phyloP scores from a whole-genome alignment of 2,329 filamentous ascomycete genomes.

The Zymoseptoria crescenta region DNA sequence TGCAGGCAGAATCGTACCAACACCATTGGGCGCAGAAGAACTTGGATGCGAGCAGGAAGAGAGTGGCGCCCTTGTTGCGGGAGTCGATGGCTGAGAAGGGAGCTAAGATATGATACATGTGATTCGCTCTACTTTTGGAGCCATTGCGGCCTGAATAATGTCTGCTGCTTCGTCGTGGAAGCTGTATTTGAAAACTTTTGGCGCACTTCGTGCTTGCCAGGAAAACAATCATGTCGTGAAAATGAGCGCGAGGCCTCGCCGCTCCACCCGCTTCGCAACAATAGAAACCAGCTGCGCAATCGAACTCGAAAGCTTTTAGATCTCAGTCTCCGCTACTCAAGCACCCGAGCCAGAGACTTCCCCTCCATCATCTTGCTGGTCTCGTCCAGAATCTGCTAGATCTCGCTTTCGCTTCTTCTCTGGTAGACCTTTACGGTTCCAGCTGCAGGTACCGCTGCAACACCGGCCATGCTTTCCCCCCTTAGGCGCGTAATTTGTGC shows the following conservation, averaged over 20 bases:
- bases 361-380: background rate
- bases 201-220: no score
- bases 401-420: background rate
- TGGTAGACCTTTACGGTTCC: background rate
- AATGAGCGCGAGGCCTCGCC: no score
- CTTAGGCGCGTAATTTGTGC: no score
- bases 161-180: background rate
- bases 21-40: constrained; percentile 60
- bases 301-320: no score
- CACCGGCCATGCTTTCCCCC: no score
- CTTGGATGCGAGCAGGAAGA: constrained; percentile 53
- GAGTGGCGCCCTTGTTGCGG: constrained; percentile 53
- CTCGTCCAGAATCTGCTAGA: background rate
- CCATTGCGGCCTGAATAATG: background rate
- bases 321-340: no score
- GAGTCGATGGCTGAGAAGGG: constrained; percentile 31
- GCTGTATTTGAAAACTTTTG: background rate
- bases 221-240: no score
- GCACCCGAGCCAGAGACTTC: background rate
- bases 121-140: background rate
- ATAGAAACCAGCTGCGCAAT: no score
- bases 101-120: background rate
- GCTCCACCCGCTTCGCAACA: no score
- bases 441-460: background rate
- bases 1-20: constrained; percentile 23